Conservation (phyloP, 306 rosid genomes). For the Quercus alba region DNA sequence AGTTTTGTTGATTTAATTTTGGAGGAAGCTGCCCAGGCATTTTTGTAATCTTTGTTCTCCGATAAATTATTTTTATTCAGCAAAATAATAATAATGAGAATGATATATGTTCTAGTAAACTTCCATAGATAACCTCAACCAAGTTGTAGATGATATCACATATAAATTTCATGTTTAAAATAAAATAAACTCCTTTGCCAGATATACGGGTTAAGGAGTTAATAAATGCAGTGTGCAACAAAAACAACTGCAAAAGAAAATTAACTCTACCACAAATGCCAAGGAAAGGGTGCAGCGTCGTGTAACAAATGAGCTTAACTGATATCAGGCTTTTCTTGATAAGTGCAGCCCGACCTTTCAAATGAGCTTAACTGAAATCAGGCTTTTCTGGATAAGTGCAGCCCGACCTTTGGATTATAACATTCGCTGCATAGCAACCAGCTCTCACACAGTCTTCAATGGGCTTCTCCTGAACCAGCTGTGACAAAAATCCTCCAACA, state of each 20-base stretch:
- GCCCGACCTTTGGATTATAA: slow-evolving; percentile 88
- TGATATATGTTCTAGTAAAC: neutral
- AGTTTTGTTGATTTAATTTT: no score
- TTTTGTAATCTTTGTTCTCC: no score
- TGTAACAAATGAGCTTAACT: slow-evolving; percentile 22
- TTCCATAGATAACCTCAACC: neutral
- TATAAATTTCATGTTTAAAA: neutral
- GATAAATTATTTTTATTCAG: no score
- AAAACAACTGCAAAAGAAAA: neutral
- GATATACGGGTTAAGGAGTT: slow-evolving; percentile 16
- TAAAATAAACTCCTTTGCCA: slow-evolving; percentile 8
- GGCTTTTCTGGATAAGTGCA: slow-evolving; percentile 97
- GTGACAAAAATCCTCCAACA: slow-evolving; percentile 94
- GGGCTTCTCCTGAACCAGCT: slow-evolving; percentile 69
- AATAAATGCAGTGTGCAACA: neutral
- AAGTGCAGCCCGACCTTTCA: slow-evolving; percentile 87
- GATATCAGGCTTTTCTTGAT: slow-evolving; percentile 88
- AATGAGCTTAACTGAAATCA: slow-evolving; percentile 44
- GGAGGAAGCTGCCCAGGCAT: no score
- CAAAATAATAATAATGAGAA: neutral
- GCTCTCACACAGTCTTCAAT: slow-evolving; percentile 79
- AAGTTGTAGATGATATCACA: neutral
- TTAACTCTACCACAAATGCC: neutral
- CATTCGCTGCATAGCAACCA: slow-evolving; percentile 85
- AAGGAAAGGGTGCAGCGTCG: neutral